Percentiles rank a stretch among this genome's conserved stretches.
Conservation (phyloP, 2,329 filamentous ascomycete genomes). For the Claviceps sp. region DNA sequence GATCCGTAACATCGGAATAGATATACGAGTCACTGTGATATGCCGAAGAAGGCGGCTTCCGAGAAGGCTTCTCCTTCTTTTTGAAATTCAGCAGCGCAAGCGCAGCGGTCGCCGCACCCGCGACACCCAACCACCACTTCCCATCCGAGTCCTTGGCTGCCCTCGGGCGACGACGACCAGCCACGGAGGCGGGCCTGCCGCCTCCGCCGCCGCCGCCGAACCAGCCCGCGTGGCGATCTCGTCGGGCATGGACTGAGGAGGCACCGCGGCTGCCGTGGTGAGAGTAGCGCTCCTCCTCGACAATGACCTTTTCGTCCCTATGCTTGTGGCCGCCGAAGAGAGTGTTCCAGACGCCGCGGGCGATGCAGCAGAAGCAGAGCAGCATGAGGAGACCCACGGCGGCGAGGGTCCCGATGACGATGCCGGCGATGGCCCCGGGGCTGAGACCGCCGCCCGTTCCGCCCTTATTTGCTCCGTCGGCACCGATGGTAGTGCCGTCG, state of each 20-base stretch:
- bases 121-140: conserved; percentile 39
- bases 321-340: conserved; percentile 47
- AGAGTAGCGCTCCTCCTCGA: conserved; percentile 49
- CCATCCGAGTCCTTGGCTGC: conserved; percentile 34
- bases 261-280: conserved; percentile 27
- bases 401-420: conserved; percentile 60
- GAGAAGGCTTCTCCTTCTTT: conserved; percentile 33
- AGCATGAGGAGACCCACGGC: conserved; percentile 54
- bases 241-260: conserved; percentile 29
- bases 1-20: conserved; percentile 30
- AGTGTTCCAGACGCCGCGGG: conserved; percentile 47
- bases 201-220: conserved; percentile 29
- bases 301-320: conserved; percentile 39
- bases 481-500: conserved; percentile 27
- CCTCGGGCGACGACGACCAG: conserved; percentile 20
- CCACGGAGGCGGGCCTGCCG: conserved; percentile 24
- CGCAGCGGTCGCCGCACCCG: conserved; percentile 36
- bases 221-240: conserved; percentile 43
- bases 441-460: conserved; percentile 38
- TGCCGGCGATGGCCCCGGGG: conserved; percentile 64
- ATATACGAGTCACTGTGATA: conserved; percentile 41
- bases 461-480: conserved; percentile 24
- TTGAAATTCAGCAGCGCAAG: conserved; percentile 39
- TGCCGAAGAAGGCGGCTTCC: conserved; percentile 21
- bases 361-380: conserved; percentile 63